These are phyloP conservation scores for Acacia melanoxylon DNA, from an alignment of 306 rosid species.

Conservation along the genomic window DNA sequence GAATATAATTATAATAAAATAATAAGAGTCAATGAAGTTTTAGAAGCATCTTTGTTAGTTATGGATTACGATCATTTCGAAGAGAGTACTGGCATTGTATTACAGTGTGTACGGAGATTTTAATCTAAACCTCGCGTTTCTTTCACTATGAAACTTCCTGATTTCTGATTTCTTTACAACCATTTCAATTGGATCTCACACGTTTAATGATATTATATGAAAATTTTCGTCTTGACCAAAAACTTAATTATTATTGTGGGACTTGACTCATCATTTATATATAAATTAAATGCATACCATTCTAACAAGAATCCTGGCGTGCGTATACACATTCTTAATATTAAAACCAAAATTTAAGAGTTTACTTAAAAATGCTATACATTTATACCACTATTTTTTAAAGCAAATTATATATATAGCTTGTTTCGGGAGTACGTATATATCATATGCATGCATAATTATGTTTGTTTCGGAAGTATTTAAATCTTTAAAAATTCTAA, in stretches of 20 bases:
- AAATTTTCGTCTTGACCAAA: not conserved
- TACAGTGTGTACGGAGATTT: not conserved
- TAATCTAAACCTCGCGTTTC: not conserved
- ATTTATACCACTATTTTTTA: no score
- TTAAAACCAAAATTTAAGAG: not conserved
- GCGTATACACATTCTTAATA: not conserved
- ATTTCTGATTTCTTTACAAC: not conserved
- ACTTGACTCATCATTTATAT: not conserved
- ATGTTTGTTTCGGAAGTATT: not conserved
- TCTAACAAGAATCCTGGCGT: not conserved
- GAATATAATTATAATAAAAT: no score
- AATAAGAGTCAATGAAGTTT: not conserved
- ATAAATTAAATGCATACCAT: not conserved
- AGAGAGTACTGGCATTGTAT: not conserved
- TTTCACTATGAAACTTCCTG: not conserved
- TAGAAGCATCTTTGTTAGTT: not conserved
- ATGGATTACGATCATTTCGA: not conserved
- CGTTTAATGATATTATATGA: not conserved
- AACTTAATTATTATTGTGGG: not conserved
- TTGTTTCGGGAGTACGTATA: no score
- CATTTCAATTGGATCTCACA: not conserved
- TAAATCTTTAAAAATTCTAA: no score
- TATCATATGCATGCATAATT: not conserved
- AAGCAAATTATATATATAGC: no score
- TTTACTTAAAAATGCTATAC: not conserved